These are phyloP conservation scores for Galeopsis tetrahit DNA, from an alignment of 257 asterid genomes.

Conservation along the genomic window DNA sequence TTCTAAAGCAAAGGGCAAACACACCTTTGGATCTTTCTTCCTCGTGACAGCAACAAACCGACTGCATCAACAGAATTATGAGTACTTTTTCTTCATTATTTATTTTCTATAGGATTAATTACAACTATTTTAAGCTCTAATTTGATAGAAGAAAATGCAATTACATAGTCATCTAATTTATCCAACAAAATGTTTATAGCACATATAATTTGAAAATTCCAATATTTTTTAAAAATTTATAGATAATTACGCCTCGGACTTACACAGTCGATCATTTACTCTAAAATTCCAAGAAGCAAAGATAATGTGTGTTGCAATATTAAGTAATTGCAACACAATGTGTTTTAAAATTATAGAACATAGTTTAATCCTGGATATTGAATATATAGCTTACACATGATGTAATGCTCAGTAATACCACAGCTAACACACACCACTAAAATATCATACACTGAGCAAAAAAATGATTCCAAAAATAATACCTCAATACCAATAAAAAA, in stretches of 20 bases:
- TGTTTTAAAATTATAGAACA: too few species aligned
- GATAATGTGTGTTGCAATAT: too few species aligned
- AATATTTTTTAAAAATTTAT: too few species aligned
- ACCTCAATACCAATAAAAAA: background rate
- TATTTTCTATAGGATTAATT: background rate
- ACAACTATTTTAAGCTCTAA: background rate
- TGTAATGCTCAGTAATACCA: background rate
- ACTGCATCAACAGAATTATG: constrained; percentile 50
- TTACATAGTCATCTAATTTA: constrained; percentile 12
- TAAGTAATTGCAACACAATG: too few species aligned
- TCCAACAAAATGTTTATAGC: background rate
- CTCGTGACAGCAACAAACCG: constrained; percentile 66
- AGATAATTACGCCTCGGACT: too few species aligned
- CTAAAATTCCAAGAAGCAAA: too few species aligned
- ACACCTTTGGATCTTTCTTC: constrained; percentile 43
- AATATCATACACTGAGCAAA: background rate
- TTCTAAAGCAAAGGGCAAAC: constrained; percentile 50
- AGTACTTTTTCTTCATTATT: background rate
- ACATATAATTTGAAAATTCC: too few species aligned
- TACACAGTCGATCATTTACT: too few species aligned
- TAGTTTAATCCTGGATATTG: too few species aligned
- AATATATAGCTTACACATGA: too few species aligned
- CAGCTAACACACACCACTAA: background rate
- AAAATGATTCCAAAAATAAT: background rate
- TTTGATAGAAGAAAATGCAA: background rate